Evolutionary conservation across 192 early-diverging fungal genomes (phyloP), one percentile per base, ranked within the genome.

Genomic region (Obelidium mucronatum): DNA sequence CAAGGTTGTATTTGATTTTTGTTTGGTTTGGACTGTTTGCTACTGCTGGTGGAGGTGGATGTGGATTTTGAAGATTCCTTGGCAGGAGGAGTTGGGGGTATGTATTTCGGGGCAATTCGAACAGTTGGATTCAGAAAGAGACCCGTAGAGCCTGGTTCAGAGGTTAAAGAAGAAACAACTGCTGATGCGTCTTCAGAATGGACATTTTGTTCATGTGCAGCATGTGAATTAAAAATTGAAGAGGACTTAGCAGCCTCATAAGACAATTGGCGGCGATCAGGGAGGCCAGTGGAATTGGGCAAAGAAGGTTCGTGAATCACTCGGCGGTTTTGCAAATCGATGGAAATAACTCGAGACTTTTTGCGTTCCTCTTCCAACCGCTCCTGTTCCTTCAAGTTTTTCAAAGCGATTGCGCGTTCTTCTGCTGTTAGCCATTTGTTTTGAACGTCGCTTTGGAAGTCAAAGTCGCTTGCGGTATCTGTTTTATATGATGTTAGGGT

Each of bases 351-450:
- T 13, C 86, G 55, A 26, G 80, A 51, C 36, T 73, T 70, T 48
- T 79, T 81, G 28, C 77, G 78, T 42, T 86, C 82, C 56, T 86
- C 84, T 30, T 86, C 82, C 30, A 48, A 22, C 58, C 53, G 34
- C 35, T 73, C 67, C 28, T 79, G 56, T 53, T 87, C 84, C 37
- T 82, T 79, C 26, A 62, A 52, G 48, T 79, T 79, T 54, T 74
- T 75, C 35, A 81, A 24, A 1, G 86, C 84, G n/a, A 80, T 39
- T 15, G 80, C 84, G 1, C 86, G 68, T 60, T 87, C 82, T 65
- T 87, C 86, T 3, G 74, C 55, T 35, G 76, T 80, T 19, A 86
- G 63, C 86, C 86, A 87, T 53, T 81, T 84, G 60, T 87, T 83
- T 24, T 48, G 35, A 3, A 63, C 70, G 34, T 78, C 79, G 35